phyloP scores from a whole-genome alignment of 2,329 filamentous ascomycete species.

The Cadophora sp. region DNA sequence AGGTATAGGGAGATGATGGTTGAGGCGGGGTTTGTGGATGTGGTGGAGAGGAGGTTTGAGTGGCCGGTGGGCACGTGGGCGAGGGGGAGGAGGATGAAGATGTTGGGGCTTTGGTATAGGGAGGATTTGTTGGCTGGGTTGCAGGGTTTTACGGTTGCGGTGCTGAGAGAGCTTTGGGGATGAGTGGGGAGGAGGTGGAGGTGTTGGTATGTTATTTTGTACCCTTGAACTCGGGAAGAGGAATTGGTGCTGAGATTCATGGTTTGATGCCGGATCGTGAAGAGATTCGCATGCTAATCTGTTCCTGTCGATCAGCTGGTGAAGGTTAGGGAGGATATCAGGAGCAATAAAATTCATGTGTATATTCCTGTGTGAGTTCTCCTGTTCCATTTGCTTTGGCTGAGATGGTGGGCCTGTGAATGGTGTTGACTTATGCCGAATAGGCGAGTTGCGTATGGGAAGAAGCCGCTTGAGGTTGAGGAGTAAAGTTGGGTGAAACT shows the following conservation, averaged over 20 bases:
- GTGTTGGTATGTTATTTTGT: too few relatives aligned
- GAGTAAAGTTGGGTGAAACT: not conserved
- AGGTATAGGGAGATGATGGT: conserved; percentile 39
- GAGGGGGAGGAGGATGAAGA: conserved; percentile 46
- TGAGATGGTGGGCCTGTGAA: not conserved
- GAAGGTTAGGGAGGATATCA: conserved; percentile 45
- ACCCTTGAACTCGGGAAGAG: too few relatives aligned
- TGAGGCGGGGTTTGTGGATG: conserved; percentile 39
- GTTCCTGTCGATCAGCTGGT: too few relatives aligned
- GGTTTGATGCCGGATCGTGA: too few relatives aligned
- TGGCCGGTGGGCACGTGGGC: conserved; percentile 52
- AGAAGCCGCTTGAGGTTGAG: conserved; percentile 18
- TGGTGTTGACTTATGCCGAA: not conserved
- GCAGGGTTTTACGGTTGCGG: conserved; percentile 37
- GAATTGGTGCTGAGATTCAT: too few relatives aligned
- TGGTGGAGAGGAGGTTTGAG: conserved; percentile 49
- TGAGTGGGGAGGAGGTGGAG: conserved; percentile 43
- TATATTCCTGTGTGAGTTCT: conserved; percentile 34
- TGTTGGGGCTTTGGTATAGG: conserved; percentile 38
- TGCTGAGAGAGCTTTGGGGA: conserved; percentile 39
- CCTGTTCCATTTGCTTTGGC: too few relatives aligned
- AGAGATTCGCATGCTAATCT: too few relatives aligned
- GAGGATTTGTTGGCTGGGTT: conserved; percentile 30
- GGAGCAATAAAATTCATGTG: conserved; percentile 42
- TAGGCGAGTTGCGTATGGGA: conserved; percentile 26